These are phyloP conservation scores for Castanopsis chinensis DNA, from an alignment of 306 rosid species.

Conservation along the genomic window DNA sequence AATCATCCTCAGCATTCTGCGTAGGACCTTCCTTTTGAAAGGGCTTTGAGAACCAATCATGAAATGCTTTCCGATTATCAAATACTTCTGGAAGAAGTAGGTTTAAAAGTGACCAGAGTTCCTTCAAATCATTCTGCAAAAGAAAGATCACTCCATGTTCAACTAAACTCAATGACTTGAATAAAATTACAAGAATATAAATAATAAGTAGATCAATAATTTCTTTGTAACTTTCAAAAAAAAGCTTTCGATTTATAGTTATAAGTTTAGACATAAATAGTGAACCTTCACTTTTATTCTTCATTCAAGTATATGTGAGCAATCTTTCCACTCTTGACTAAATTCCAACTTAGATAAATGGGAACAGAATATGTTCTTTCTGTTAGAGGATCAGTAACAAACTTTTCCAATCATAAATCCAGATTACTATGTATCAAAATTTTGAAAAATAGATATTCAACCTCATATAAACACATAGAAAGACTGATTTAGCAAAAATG, in stretches of 20 bases:
- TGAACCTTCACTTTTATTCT: not conserved
- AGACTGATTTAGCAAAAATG: not conserved
- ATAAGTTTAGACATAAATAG: not conserved
- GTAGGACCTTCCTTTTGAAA: constrained; percentile 85
- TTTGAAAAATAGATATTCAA: not conserved
- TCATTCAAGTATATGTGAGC: not conserved
- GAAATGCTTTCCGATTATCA: constrained; percentile 94
- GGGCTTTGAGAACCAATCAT: constrained; percentile 99
- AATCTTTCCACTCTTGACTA: not conserved
- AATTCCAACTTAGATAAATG: not conserved
- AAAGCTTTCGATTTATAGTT: not conserved
- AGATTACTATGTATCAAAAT: not conserved
- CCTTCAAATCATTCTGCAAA: constrained; percentile 97
- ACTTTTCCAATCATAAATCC: not conserved
- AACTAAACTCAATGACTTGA: constrained; percentile 6
- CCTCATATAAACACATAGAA: not conserved
- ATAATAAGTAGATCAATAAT: not conserved
- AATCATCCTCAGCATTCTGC: constrained; percentile 86
- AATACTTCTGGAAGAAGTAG: constrained; percentile 98
- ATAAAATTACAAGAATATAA: not conserved
- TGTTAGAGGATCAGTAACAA: not conserved
- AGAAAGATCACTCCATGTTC: constrained; percentile 21
- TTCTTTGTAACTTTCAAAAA: not conserved
- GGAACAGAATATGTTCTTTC: not conserved
- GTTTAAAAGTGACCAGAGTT: constrained; percentile 97